Evolutionary conservation across 2,329 filamentous ascomycete genomes (phyloP), one percentile per base, ranked within the genome.

Genomic region (Kalmusia sp.): DNA sequence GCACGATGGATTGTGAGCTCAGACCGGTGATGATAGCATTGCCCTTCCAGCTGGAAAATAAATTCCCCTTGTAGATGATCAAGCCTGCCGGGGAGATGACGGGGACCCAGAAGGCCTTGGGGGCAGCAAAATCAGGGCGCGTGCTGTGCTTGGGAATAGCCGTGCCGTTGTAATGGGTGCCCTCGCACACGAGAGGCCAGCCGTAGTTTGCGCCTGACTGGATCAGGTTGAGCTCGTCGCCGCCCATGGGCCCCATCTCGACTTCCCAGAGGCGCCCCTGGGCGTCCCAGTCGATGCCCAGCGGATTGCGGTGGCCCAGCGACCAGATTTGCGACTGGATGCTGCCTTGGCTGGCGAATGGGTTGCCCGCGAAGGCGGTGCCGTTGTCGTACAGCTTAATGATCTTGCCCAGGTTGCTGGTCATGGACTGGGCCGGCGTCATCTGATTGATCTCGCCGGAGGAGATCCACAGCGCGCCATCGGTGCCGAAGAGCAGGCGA

Each of bases 401-500:
- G 22, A 60, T 47, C 52, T 60, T 60, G 37, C 57, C 57, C 6
- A 60, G 52, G 52, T 60, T 60, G 54, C 43, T 25, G 40, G 57
- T 58, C 55, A 60, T 58, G 52, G 57, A 57, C 30, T 60, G 57
- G 12, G 57, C 39, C 12, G 57, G 57, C 1, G 46, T 51, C 57
- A 60, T 60, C 47, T 60, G 57, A 46, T 60, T 60, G 46, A 60
- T 60, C 47, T 60, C 57, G 25, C 57, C 57, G 9, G 57, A 55
- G 3, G 57, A 53, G 49, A 60, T 55, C 57, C 57, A 60, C 41
- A 60, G 54, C 17, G 57, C 47, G 38, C 57, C 57, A 31, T 60
- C 57, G 30, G 57, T 14, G 31, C 57, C 57, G 39, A 60, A 60
- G 37, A 60, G 57, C 25, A 60, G 52, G 34, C 57, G 57, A 38